Base-by-base conservation (phyloP, 1,139 yeast genomes). In the Pichia sp. region DNA sequence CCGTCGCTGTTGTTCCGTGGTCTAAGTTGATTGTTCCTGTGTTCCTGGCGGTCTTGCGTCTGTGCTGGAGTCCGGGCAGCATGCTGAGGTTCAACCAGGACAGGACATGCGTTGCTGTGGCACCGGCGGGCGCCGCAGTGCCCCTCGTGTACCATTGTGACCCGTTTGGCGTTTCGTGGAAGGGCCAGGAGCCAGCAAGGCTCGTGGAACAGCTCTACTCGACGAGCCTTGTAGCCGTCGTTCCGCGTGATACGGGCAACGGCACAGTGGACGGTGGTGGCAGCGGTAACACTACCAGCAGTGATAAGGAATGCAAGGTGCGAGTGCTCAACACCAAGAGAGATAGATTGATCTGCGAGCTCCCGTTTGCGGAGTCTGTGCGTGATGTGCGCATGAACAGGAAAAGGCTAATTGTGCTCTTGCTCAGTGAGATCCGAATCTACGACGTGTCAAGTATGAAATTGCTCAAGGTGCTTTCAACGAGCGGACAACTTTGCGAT, bases 141-240 rank as follows among this genome's bases (percentile, higher is more conserved):
- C 31, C 31, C 6, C 5, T 77, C 52, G 83, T 91, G 39, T 89
- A 79, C 68, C 84, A 84, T 58, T 86, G 96, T 63, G 84, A 80
- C 45, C 96, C 97, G 2, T 84, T 89, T 59, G 95, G 94, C 12
- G 77, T 77, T 52, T 85, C 93, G 55, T 73, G 72, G 19, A 71
- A 71, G 47, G 56, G 50, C 6, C 17, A 33, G 43, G 72, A 69
- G 32, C 83, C 79, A 37, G 78, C 84, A 2, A 72, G 78, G 17
- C 82, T 85, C 15, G 83, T 88, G 26, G 96, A 89, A 60, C 89
- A 91, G 97, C 71, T 91, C 32, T 91, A 86, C 55, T 76, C 86
- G 43, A 86, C 98, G 0, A 84, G 95, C 2, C 69, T 91, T 35
- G 71, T 91, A 22, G 96, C 95, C 1, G 70, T 86, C 10, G 95